Conservation (phyloP, 1,284 basidiomycete species). For the Leccinum cinnamomeum region DNA sequence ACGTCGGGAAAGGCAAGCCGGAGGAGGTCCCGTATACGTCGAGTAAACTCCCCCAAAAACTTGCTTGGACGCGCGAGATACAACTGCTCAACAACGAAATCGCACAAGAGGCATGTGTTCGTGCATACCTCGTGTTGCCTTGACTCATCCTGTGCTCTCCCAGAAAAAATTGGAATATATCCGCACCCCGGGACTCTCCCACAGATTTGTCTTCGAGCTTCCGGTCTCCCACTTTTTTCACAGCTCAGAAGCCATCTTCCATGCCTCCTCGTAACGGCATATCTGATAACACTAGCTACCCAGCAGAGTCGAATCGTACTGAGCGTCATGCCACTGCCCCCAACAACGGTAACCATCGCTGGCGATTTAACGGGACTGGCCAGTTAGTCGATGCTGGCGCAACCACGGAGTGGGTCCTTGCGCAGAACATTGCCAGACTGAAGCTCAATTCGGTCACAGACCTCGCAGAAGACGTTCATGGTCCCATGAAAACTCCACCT, state of each 20-base stretch:
- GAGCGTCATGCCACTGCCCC: constrained; percentile 32
- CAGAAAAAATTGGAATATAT: constrained; percentile 48
- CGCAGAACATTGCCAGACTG: constrained; percentile 69
- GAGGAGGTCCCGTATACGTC: constrained; percentile 25
- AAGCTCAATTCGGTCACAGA: constrained; percentile 57
- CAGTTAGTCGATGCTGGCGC: constrained; percentile 59
- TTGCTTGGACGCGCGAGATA: constrained; percentile 35
- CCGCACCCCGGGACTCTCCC: constrained; percentile 35
- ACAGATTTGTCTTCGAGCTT: constrained; percentile 32
- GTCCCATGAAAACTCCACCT: constrained; percentile 60
- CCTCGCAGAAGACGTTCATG: constrained; percentile 50
- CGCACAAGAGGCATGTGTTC: constrained; percentile 31
- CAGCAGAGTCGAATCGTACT: constrained; percentile 28
- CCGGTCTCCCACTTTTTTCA: constrained; percentile 33
- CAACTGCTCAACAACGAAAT: constrained; percentile 27
- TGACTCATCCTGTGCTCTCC: constrained; percentile 19
- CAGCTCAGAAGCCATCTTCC: constrained; percentile 37
- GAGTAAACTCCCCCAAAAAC: too few species aligned
- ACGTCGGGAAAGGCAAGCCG: constrained; percentile 18
- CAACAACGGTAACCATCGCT: constrained; percentile 46
- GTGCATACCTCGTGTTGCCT: constrained; percentile 26
- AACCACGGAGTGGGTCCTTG: constrained; percentile 63
- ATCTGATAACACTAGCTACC: constrained; percentile 23
- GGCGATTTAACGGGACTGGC: constrained; percentile 62
- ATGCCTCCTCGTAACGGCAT: constrained; percentile 50